Evolutionary conservation across 768 basidiomycete genomes (phyloP), one percentile per base, ranked within the genome.

Genomic region (Psilocybe sp.): DNA sequence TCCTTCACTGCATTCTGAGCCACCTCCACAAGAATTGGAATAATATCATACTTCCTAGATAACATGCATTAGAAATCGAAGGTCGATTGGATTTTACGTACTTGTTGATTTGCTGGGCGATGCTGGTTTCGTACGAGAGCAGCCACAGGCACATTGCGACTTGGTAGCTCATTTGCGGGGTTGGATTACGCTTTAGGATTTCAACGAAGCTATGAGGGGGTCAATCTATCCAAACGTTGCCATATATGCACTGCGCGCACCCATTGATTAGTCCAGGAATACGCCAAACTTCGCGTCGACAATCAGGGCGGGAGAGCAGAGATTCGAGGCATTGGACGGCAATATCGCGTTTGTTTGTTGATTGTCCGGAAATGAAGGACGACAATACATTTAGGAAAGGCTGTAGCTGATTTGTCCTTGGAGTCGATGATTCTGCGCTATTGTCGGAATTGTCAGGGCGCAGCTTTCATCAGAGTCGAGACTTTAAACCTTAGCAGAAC

Each of bases 161-260:
- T 75, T 97, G 94, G 64, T 98, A 99, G 70, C 82, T 88, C 84
- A 96, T 91, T 69, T 99, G 97, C 15, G 95, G 91, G 16, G 85
- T 82, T 13, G 90, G 85, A 54, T 83, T 89, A 46, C 84, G 76
- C 60, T 85, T 86, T 49, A 98, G 73, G 19, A 91, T 87, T 28
- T 94, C 89, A 5, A 94, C 80, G 40, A 97, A 74, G 16, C 93
- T 96, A 18, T 46, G 16, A 19, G 40, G n/a, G 38, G 39, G 8
- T 49, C 8, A 52, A 44, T 12, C 23, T 49, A 28, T 15, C n/a
- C 12, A 4, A 13, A 32, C 20, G 15, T 40, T 19, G 31, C n/a
- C 35, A 19, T 42, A 40, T 47, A 20, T 32, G 2, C 23, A 28
- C 23, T 28, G 7, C 4, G 60, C 75, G 47, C 58, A 88, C 92